Percentiles rank a stretch among this genome's conserved stretches.
These are phyloP conservation scores for Scleromitrula shiraiana DNA, from an alignment of 2,329 filamentous ascomycete species.

Conservation along the genomic window DNA sequence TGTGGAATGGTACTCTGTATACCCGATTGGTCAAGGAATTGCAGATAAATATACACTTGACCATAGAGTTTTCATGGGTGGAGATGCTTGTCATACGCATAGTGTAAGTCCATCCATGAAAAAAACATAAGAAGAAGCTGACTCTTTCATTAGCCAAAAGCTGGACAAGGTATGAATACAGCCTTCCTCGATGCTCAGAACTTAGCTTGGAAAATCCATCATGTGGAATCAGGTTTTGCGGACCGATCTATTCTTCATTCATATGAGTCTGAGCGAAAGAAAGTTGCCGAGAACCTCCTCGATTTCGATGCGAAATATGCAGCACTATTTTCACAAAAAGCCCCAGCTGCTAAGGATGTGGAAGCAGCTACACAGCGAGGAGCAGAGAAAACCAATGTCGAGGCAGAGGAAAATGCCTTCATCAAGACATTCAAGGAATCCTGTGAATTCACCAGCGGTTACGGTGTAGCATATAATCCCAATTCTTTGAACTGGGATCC, in stretches of 20 bases:
- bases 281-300: conserved; percentile 75
- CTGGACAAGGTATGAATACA: conserved; percentile 74
- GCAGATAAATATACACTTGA: conserved; percentile 60
- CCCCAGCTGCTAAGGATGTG: conserved; percentile 66
- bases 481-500: conserved; percentile 81
- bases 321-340: conserved; percentile 76
- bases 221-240: conserved; percentile 77
- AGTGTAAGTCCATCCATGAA: conserved; percentile 42
- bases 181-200: conserved; percentile 78
- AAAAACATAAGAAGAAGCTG: conserved; percentile 39
- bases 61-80: conserved; percentile 64
- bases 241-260: conserved; percentile 67
- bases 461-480: conserved; percentile 76
- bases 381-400: conserved; percentile 22
- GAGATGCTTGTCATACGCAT: conserved; percentile 74
- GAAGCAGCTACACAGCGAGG: conserved; percentile 48
- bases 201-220: conserved; percentile 92
- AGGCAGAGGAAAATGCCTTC: conserved; percentile 63
- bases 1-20: conserved; percentile 69
- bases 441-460: conserved; percentile 88
- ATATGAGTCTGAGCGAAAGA: conserved; percentile 79
- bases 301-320: conserved; percentile 86
- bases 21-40: conserved; percentile 68
- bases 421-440: conserved; percentile 84
- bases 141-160: conserved; percentile 58